Base-by-base conservation (phyloP, 2,329 filamentous ascomycete species). In the Lachnellula occidentalis region DNA sequence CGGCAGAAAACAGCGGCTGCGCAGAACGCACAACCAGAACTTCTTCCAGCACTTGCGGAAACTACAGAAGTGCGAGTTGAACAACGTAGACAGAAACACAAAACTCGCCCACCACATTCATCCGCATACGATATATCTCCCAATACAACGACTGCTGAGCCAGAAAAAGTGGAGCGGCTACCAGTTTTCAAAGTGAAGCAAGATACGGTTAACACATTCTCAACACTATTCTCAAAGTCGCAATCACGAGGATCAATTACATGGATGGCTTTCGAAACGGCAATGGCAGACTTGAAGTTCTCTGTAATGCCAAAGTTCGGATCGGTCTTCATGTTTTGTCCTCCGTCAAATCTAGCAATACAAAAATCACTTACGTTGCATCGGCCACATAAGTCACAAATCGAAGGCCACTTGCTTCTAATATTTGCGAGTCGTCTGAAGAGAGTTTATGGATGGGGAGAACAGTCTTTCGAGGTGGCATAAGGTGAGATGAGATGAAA, bases 281-380 rank as follows among this genome's bases (percentile, higher is more conserved):
- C 73, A 21, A 73, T 78, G 70, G 64, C 59, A 0, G 72, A 73
- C 6, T 34, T 76, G 34, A 70, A 67, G 2, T 78, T 78, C 56
- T 72, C 71, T 0, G 64, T 76, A 2, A 9, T 69, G 1, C 71
- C 73, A 1, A 73, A 68, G 54, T 70, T 69, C 36, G 74, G 74
- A 2, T 77, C 75, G 0, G 67, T 74, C 9, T 34, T 27, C 27
- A 47, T 12, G 8, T 47, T 47, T 24, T 55, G 21, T 21, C 49
- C 53, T 21, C 34, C 19, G 14, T 8, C 22, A 22, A 19, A 52
- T 39, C 39, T 45, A 14, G 31, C 15, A 12, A 5, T 39, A 9
- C 12, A 49, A 19, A 49, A 52, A 11, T 53, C 39, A 34, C 34
- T 51, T 19, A 56, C 54, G 11, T 27, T 56, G 5, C 50, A 49